These are phyloP conservation scores for Oldenlandia corymbosa DNA, from an alignment of 257 asterid species.

Conservation along the genomic window DNA sequence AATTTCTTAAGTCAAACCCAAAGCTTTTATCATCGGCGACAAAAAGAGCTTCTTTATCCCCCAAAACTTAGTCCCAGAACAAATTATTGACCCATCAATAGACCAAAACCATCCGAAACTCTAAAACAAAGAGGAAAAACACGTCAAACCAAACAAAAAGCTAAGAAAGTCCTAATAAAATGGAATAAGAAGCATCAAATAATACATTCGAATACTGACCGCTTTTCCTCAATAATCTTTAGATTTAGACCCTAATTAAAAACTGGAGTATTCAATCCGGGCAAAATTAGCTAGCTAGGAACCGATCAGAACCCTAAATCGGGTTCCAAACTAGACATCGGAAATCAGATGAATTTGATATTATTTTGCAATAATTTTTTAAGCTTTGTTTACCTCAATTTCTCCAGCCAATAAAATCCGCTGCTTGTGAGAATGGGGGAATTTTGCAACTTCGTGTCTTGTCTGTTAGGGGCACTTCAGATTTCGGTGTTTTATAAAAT, in stretches of 20 bases:
- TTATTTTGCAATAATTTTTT: neutral
- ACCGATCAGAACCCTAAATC: constrained; percentile 7
- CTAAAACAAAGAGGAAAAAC: neutral
- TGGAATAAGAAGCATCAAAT: neutral
- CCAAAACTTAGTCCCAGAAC: neutral
- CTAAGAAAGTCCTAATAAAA: neutral
- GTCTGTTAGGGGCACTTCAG: neutral
- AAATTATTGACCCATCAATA: neutral
- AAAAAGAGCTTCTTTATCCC: neutral
- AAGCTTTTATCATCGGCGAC: neutral
- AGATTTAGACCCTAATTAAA: constrained; percentile 7
- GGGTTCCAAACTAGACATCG: neutral
- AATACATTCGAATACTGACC: neutral
- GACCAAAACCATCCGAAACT: neutral
- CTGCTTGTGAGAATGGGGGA: constrained; percentile 3
- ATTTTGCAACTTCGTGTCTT: neutral
- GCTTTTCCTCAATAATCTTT: neutral
- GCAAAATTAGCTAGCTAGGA: neutral
- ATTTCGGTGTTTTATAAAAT: constrained; percentile 9
- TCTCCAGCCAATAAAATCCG: neutral
- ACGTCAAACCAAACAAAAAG: neutral
- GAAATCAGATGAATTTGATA: neutral
- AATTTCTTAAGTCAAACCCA: neutral
- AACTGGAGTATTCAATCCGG: neutral
- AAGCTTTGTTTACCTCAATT: neutral